Evolutionary conservation across 1,284 basidiomycete species (phyloP), one percentile per base, ranked within the genome.

Genomic region (Termitomyces sp.): DNA sequence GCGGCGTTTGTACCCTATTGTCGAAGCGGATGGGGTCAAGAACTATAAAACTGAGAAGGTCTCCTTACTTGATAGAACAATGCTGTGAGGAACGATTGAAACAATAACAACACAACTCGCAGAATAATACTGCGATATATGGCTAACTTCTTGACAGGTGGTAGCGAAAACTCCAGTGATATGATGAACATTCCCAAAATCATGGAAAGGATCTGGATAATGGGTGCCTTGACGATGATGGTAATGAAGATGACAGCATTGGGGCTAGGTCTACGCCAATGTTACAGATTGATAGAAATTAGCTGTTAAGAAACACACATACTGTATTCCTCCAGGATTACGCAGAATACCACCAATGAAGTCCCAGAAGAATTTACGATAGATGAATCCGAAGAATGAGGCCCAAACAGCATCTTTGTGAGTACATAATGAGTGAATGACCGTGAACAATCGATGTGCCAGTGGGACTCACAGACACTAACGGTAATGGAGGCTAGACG

Each of bases 301-400:
- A 10, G 3, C 34, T 40, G 39, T 19, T 36, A 19, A 7, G 26
- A 36, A 15, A 31, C 47, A 85, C 88, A 66, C 64, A 36, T 36
- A 93, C 91, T 92, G 87, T 34, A 91, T 58, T 58, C 90, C 90
- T 71, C 85, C 85, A 41, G 90, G 89, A 64, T 82, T 77, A 61
- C 88, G 84, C 57, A 87, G 61, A 62, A 77, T 84, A 49, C 88
- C 88, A 58, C 79, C 79, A 15, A 88, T 70, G 64, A 90, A 88
- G 74, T 94, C 92, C 85, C 88, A 94, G 73, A 94, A 92, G 79
- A 90, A 94, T 72, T 94, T 94, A 70, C 90, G 88, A 74, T 83
- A 93, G 62, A 89, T 75, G 12, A 93, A 70, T 19, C 83, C 91
- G 73, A 80, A 93, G 70, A 89, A 86, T 33, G 78, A 74, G 21